Conservation (phyloP, 2,329 filamentous ascomycete genomes). For the Phyllosticta citribraziliensis region DNA sequence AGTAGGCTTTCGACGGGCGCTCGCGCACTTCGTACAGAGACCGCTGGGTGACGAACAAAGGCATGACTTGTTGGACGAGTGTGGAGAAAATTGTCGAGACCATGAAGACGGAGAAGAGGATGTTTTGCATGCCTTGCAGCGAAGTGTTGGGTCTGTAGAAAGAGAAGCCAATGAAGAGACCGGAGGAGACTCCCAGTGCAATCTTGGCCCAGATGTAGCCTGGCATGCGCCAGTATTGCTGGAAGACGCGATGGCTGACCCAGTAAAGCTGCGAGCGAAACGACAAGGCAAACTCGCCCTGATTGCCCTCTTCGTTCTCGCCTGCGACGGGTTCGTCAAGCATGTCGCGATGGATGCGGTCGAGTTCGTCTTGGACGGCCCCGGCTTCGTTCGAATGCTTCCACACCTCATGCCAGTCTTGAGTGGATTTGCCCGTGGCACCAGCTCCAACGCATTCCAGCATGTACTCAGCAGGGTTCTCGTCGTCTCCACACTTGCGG, state of each 20-base stretch:
- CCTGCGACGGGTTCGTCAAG: slow-evolving; percentile 18
- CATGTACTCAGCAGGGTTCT: slow-evolving; percentile 72
- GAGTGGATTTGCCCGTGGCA: slow-evolving; percentile 34
- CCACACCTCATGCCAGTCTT: slow-evolving; percentile 35
- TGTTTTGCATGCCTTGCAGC: slow-evolving; percentile 35
- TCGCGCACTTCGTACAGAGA: slow-evolving; percentile 52
- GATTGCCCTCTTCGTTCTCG: slow-evolving; percentile 24
- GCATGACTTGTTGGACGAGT: slow-evolving; percentile 49
- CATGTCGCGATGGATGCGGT: slow-evolving; percentile 30
- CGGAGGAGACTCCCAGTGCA: slow-evolving; percentile 18
- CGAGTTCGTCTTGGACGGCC: slow-evolving; percentile 28
- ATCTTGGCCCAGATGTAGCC: slow-evolving; percentile 30
- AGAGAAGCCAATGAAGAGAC: slow-evolving; percentile 30
- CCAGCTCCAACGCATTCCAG: slow-evolving; percentile 34
- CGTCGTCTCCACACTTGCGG: slow-evolving; percentile 46
- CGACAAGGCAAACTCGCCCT: slow-evolving; percentile 36
- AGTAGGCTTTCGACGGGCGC: slow-evolving; percentile 59
- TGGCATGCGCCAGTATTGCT: slow-evolving; percentile 38
- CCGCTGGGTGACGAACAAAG: slow-evolving; percentile 48
- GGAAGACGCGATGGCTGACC: slow-evolving; percentile 33
- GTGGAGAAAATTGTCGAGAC: slow-evolving; percentile 33
- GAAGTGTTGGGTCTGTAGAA: slow-evolving; percentile 31
- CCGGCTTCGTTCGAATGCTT: slow-evolving; percentile 16
- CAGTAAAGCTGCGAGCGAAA: slow-evolving; percentile 21
- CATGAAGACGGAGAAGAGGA: slow-evolving; percentile 44